These are phyloP conservation scores for Lignosus rhinocerotis DNA, from an alignment of 1,284 basidiomycete species.

Conservation along the genomic window DNA sequence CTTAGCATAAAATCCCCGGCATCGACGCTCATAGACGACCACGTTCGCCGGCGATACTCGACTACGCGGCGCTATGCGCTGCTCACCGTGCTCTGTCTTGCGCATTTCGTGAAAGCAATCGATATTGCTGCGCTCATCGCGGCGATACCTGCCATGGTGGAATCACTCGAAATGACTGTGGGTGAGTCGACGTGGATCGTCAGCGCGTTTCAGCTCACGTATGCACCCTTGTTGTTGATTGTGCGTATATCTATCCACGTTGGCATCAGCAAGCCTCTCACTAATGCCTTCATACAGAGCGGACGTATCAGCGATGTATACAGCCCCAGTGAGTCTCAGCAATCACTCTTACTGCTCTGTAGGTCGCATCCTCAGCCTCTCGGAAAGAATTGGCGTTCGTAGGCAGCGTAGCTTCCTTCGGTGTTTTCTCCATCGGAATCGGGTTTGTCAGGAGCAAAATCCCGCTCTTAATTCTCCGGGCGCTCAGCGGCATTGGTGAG, in stretches of 20 bases:
- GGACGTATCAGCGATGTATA: slow-evolving; percentile 36
- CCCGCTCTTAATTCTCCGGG: slow-evolving; percentile 43
- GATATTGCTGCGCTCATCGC: slow-evolving; percentile 49
- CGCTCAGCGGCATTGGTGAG: slow-evolving; percentile 42
- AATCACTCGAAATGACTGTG: slow-evolving; percentile 29
- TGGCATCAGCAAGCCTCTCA: neutral
- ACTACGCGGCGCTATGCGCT: slow-evolving; percentile 33
- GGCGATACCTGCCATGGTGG: slow-evolving; percentile 39
- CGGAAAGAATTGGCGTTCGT: slow-evolving; percentile 33
- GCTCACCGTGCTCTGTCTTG: slow-evolving; percentile 44
- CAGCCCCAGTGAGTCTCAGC: slow-evolving; percentile 32
- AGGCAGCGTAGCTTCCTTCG: slow-evolving; percentile 37
- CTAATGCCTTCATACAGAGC: slow-evolving; percentile 21
- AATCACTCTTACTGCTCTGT: neutral
- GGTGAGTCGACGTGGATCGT: slow-evolving; percentile 36
- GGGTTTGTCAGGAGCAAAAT: slow-evolving; percentile 46
- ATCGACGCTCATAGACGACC: slow-evolving; percentile 31
- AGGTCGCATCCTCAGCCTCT: slow-evolving; percentile 1
- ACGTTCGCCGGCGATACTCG: slow-evolving; percentile 30
- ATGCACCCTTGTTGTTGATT: slow-evolving; percentile 35
- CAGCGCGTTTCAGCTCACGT: slow-evolving; percentile 36
- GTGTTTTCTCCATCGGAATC: slow-evolving; percentile 38
- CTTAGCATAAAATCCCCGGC: slow-evolving; percentile 24
- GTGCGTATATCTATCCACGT: slow-evolving; percentile 20
- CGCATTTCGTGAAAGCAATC: slow-evolving; percentile 49